Evolutionary conservation across 2,329 filamentous ascomycete species (phyloP).

Genomic region (Pleoardoris graminearum): DNA sequence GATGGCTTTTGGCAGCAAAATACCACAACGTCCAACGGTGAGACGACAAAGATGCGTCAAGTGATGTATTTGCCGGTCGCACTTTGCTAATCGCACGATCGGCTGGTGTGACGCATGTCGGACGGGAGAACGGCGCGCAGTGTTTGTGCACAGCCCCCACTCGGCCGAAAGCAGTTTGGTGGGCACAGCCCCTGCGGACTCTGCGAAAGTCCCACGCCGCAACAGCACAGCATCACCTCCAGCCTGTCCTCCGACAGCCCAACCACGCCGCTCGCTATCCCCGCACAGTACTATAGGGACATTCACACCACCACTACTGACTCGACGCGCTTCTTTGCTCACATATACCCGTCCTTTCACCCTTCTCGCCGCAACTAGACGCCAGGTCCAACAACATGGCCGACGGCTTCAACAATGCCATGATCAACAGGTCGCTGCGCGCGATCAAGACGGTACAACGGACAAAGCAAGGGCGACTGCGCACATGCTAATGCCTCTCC

Average conservation of each 20-base stretch:
- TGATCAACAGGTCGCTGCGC: constrained; percentile 82
- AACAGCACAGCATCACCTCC: constrained; percentile 1
- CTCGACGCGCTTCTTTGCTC: background rate
- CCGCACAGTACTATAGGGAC: background rate
- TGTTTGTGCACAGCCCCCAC: constrained; percentile 2
- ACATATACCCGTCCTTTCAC: background rate
- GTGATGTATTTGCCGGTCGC: background rate
- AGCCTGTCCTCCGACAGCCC: constrained; percentile 4
- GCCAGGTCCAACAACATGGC: constrained; percentile 28
- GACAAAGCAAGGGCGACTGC: background rate
- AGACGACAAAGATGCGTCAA: background rate
- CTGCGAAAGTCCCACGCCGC: background rate
- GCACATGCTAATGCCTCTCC: constrained; percentile 19
- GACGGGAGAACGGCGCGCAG: constrained; percentile 1
- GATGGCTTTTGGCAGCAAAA: background rate
- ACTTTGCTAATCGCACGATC: too few species aligned
- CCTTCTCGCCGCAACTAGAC: background rate
- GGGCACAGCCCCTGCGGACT: constrained; percentile 1
- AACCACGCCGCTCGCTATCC: constrained; percentile 4
- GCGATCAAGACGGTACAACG: constrained; percentile 77
- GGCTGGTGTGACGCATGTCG: background rate
- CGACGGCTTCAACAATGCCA: constrained; percentile 57
- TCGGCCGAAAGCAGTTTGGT: too few species aligned
- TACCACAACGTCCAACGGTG: background rate
- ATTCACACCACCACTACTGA: background rate